Base-by-base conservation (phyloP, 2,329 filamentous ascomycete species). In the Aspergillus fumigatiaffinis region DNA sequence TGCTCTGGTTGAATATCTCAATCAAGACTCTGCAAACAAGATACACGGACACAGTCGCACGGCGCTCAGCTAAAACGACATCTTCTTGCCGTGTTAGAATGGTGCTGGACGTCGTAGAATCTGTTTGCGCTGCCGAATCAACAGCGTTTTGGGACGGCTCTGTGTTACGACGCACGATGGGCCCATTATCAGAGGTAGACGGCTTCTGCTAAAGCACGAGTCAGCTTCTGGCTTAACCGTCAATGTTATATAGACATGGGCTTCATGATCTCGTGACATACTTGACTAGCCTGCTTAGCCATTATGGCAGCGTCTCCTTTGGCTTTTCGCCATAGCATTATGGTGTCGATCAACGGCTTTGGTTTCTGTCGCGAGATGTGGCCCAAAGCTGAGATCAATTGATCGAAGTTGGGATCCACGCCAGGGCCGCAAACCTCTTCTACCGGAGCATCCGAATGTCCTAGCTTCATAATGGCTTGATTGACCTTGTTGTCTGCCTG, bases 261-360 rank as follows among this genome's bases (percentile, higher is more conserved):
- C 12, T 14, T 25, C 10, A 20, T 47, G 25, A 50, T 57, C 25
- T 29, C 51, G 41, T 48, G 52, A 55, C 66, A 53, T 67, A 75
- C 70, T 58, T 68, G 71, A 54, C 60, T 69, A 23, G 64, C 63
- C 50, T 79, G 77, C 53, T 79, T 78, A 28, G 89, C 87, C 61
- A 88, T 84, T 65, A 85, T 88, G 28, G 92, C 92, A 23, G 89
- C 87, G 74, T 97, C 93, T 63, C 92, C 96, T 78, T 97, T 97
- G 63, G 86, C 90, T 75, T 97, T 97, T 55, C 94, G 87, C 94
- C 94, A 99, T 32, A 96, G 84, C 91, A 99, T 99, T 73, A 99
- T 92, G 21, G 91, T 92, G 74, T 99, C 94, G 68, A 99, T 97
- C 52, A 99, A 77, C 4, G 92, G 90, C 71, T 96, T 97, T 4